Evolutionary conservation across 225 moss, liverwort and hornwort species (phyloP), one percentile per base, ranked within the genome.

Genomic region (Antitrichia curtipendula): DNA sequence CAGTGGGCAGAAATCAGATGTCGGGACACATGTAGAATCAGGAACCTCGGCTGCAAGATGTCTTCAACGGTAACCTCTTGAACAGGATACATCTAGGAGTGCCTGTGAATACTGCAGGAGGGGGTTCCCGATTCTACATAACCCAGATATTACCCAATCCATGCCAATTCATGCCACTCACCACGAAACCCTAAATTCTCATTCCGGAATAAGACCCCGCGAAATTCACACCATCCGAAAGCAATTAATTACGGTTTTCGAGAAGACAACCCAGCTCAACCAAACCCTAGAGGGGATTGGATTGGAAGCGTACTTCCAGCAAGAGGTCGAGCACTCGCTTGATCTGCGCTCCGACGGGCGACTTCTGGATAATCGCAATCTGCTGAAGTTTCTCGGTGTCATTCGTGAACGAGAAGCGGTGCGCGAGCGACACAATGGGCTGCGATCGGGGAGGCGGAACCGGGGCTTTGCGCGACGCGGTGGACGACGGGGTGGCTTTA

Each of bases 331-430:
- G 89, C 17, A 97, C 96, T 29, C 95, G 94, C 88, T 97, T 97
- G 86, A 97, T 94, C 90, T 97, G 95, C 73, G 95, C 95, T 73
- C 95, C 95, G 32, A 97, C 95, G 47, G 96, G 96, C 15, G 95
- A 92, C 79, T 92, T 95, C 90, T 95, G 89, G 78, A 97, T 97
- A 34, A 90, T 95, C 34, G 96, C 96, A 78, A 97, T 97, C 88
- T 97, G 96, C 82, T 95, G 95, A 77, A 95, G 88, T 92, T 97
- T 97, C 78, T 97, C 97, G 12, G 93, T 95, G 43, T 97, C 97
- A 90, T 95, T 95, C 5, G 93, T 90, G 90, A 97, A 97, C 29
- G 96, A 96, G 78, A 93, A 95, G 28, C 95, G 94, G 71, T 97
- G 95, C 21, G 95, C 91, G 63, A 96, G 92, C 71, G 96, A 95